Conservation (phyloP, 2,329 filamentous ascomycete genomes). For the Hypoxylon sp. region DNA sequence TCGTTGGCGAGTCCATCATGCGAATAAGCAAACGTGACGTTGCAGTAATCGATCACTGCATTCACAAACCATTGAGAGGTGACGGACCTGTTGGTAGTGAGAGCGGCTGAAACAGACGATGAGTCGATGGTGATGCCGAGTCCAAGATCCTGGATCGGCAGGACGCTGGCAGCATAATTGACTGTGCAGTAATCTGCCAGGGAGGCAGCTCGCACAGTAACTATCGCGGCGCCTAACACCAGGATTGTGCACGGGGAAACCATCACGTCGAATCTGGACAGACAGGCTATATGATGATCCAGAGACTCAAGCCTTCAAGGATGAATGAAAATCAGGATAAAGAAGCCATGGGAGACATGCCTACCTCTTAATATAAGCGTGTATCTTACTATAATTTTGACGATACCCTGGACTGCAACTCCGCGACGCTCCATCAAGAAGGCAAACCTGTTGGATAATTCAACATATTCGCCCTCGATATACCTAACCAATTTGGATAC, state of each 20-base stretch:
- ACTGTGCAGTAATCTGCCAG: conserved; percentile 42
- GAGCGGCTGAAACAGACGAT: conserved; percentile 50
- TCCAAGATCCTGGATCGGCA: conserved; percentile 47
- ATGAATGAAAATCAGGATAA: neutral
- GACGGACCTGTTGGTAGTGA: conserved; percentile 54
- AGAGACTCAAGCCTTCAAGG: neutral
- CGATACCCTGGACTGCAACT: neutral
- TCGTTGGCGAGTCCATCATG: conserved; percentile 46
- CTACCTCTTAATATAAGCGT: conserved; percentile 10
- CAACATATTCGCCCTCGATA: conserved; percentile 1
- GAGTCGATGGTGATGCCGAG: conserved; percentile 51
- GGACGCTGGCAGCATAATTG: conserved; percentile 39
- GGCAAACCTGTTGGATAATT: conserved; percentile 8
- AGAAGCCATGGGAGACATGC: neutral
- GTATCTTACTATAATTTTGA: neutral
- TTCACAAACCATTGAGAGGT: conserved; percentile 49
- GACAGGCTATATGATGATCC: too few species aligned
- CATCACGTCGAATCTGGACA: conserved; percentile 10
- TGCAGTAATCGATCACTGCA: conserved; percentile 46
- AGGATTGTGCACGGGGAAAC: neutral
- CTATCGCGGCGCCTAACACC: conserved; percentile 15
- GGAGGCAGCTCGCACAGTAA: conserved; percentile 20
- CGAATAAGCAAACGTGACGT: conserved; percentile 49
- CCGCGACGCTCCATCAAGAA: neutral
- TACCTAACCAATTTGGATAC: neutral